Percentiles rank a stretch among this genome's conserved stretches.
Evolutionary conservation across 208 protist species (phyloP).

Genomic region (Acanthamoeba healyi): DNA sequence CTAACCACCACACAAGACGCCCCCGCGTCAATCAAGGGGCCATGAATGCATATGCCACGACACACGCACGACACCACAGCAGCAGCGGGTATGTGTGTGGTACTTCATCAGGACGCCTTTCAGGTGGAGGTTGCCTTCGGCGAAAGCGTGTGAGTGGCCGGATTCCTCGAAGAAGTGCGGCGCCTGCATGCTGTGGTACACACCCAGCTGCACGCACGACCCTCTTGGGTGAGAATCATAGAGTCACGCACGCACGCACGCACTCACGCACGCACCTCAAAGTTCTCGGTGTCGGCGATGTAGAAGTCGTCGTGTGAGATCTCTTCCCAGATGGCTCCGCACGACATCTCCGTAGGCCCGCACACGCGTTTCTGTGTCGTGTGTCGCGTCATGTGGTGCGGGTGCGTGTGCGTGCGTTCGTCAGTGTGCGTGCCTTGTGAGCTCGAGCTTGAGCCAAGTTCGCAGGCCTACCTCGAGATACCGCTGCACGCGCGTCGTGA

Average conservation of each 20-base stretch:
- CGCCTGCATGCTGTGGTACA: slow-evolving; percentile 66
- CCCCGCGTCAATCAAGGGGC: too few relatives aligned
- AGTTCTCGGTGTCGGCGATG: slow-evolving; percentile 58
- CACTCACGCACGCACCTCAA: too few relatives aligned
- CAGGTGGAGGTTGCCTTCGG: slow-evolving; percentile 32
- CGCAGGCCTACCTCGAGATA: neutral
- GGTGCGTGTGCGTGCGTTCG: neutral
- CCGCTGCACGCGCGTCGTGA: slow-evolving; percentile 25
- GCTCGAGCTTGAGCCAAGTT: neutral
- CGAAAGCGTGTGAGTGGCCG: neutral
- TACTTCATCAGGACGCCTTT: slow-evolving; percentile 44
- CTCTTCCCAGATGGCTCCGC: slow-evolving; percentile 3
- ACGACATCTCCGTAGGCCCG: neutral
- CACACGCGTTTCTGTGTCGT: neutral
- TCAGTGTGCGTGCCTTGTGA: too few relatives aligned
- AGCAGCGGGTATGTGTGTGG: neutral
- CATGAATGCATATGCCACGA: too few relatives aligned
- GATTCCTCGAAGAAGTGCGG: slow-evolving; percentile 67
- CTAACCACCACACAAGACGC: too few relatives aligned
- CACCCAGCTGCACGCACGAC: neutral
- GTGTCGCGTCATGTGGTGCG: too few relatives aligned
- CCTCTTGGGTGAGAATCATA: neutral
- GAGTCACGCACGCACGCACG: neutral
- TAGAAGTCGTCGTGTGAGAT: slow-evolving; percentile 1
- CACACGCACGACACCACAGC: too few relatives aligned